Evolutionary conservation across 2,329 filamentous ascomycete genomes (phyloP).

Genomic region (Sarocladium brachiariae): DNA sequence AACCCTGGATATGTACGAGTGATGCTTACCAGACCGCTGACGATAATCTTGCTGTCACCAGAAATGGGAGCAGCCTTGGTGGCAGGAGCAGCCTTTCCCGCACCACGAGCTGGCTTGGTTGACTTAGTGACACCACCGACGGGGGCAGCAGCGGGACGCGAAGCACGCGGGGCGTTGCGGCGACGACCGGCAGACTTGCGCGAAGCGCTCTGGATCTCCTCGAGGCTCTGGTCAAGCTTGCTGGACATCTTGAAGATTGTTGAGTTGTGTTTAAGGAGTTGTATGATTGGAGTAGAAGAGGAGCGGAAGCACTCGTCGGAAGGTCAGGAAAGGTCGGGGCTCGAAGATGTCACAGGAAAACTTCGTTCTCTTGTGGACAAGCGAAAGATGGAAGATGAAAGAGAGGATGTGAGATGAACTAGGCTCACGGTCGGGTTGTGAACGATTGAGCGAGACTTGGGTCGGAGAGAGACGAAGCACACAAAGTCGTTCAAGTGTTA

Average conservation of each 20-base stretch:
- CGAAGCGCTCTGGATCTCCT: constrained; percentile 87
- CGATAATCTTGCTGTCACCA: constrained; percentile 91
- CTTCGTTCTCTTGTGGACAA: neutral
- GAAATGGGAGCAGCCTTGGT: constrained; percentile 49
- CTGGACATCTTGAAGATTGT: constrained; percentile 63
- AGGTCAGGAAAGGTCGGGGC: neutral
- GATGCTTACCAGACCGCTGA: constrained; percentile 87
- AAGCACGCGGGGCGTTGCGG: constrained; percentile 36
- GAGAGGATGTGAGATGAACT: neutral
- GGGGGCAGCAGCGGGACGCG: constrained; percentile 57
- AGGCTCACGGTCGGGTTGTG: neutral
- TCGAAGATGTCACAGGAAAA: neutral
- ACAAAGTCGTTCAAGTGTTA: too few relatives aligned
- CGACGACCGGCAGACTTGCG: constrained; percentile 50
- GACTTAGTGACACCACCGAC: constrained; percentile 83
- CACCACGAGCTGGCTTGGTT: constrained; percentile 53
- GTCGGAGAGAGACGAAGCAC: neutral
- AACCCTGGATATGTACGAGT: too few relatives aligned
- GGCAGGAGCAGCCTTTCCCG: constrained; percentile 55
- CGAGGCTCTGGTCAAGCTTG: constrained; percentile 95
- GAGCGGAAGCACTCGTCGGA: neutral
- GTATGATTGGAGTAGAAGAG: neutral
- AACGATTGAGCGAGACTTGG: too few relatives aligned
- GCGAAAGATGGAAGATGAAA: neutral
- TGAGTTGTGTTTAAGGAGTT: too few relatives aligned